phyloP scores from a whole-genome alignment of 2,329 filamentous ascomycete genomes.

The Diaporthe helianthi region DNA sequence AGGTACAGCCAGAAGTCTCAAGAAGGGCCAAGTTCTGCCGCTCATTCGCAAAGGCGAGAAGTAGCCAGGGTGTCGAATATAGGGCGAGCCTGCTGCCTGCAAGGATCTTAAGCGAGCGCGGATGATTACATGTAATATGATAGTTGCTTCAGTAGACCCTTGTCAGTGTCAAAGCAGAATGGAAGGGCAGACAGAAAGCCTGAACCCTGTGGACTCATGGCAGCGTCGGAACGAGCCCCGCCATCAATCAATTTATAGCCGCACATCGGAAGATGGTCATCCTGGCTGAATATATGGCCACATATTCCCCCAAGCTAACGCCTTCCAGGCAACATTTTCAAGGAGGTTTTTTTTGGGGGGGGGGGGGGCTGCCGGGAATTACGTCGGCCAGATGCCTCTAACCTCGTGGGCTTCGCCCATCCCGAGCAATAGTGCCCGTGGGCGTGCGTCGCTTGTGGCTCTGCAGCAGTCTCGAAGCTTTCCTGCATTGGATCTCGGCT shows the following conservation, averaged over 20 bases:
- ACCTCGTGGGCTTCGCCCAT: constrained; percentile 5
- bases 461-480: constrained; percentile 10
- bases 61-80: neutral
- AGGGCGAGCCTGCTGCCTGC: neutral
- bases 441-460: neutral
- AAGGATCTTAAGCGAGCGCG: neutral
- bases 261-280: constrained; percentile 1
- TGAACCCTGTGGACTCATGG: neutral
- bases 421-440: neutral
- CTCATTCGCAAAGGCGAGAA: neutral
- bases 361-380: neutral
- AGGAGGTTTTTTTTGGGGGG: no score
- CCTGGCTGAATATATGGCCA: constrained; percentile 1
- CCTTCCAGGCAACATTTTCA: neutral
- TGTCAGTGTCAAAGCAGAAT: neutral
- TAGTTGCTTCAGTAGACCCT: no score
- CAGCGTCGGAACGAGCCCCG: constrained; percentile 4
- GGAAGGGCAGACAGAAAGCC: neutral
- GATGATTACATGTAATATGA: constrained; percentile 3
- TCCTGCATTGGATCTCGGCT: neutral
- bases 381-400: neutral
- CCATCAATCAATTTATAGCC: neutral
- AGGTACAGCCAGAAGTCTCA: no score
- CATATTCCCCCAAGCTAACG: neutral
- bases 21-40: no score